Percentiles rank a stretch among this genome's conserved stretches.
These are phyloP conservation scores for Arthrobotrys musiformis DNA, from an alignment of 2,329 filamentous ascomycete genomes.

Conservation along the genomic window DNA sequence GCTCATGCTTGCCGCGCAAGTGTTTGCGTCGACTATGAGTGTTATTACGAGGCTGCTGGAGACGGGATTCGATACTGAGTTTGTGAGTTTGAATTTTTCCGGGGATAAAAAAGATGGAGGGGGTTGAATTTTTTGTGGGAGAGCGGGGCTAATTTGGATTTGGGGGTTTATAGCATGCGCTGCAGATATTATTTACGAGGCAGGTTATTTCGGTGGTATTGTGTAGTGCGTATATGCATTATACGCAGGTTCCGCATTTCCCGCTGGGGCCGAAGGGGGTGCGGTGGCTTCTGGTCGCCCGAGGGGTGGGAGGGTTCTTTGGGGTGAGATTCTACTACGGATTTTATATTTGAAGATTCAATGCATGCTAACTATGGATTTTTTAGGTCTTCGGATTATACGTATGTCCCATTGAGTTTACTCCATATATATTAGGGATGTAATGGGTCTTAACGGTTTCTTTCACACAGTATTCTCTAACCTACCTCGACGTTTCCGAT, in stretches of 20 bases:
- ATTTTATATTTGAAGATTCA: background rate
- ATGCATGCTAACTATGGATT: background rate
- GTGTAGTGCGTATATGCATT: conserved; percentile 79
- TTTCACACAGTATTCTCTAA: conserved; percentile 68
- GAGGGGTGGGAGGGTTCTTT: conserved; percentile 72
- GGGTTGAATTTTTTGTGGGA: conserved; percentile 2
- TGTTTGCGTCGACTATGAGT: conserved; percentile 50
- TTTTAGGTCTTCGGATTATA: conserved; percentile 57
- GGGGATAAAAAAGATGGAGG: background rate
- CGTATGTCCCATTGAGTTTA: conserved; percentile 61
- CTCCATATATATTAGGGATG: background rate
- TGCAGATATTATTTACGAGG: conserved; percentile 83
- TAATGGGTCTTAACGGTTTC: conserved; percentile 14
- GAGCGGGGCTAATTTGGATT: conserved; percentile 16
- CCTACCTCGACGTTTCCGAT: conserved; percentile 85
- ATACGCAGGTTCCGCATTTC: conserved; percentile 73
- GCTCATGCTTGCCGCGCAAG: conserved; percentile 50
- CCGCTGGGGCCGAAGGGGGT: conserved; percentile 76
- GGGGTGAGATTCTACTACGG: conserved; percentile 30
- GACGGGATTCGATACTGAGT: conserved; percentile 51
- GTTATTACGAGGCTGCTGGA: conserved; percentile 49
- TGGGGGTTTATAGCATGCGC: conserved; percentile 74
- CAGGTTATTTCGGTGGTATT: conserved; percentile 78
- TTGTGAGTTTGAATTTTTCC: conserved; percentile 37
- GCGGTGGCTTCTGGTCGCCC: conserved; percentile 73